phyloP scores from a whole-genome alignment of 768 basidiomycete species.

The Pleurotus sapidus region DNA sequence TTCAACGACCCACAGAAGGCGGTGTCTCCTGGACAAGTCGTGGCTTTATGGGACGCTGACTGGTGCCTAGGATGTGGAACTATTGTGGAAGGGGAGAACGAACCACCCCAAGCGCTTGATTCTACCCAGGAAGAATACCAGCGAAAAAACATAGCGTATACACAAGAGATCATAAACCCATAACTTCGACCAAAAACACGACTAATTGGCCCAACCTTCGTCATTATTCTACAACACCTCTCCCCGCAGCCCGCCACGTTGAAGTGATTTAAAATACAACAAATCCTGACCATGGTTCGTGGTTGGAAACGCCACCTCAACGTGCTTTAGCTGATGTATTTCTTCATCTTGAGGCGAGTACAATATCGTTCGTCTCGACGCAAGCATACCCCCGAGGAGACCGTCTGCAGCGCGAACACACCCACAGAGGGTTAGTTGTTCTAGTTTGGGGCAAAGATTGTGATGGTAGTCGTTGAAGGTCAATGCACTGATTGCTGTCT shows the following conservation, averaged over 20 bases:
- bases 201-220: background rate
- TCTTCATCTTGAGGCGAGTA: background rate
- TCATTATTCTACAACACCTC: background rate
- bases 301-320: slow-evolving; percentile 3
- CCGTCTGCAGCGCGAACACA: slow-evolving; percentile 1
- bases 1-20: slow-evolving; percentile 63
- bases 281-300: background rate
- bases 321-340: background rate
- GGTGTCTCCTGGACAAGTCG: slow-evolving; percentile 79
- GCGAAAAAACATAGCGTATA: background rate
- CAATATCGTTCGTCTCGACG: background rate
- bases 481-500: slow-evolving; percentile 1
- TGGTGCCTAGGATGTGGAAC: slow-evolving; percentile 86
- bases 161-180: background rate
- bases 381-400: background rate
- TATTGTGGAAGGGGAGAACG: slow-evolving; percentile 35
- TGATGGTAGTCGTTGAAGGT: background rate
- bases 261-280: background rate
- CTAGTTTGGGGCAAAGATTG: slow-evolving; percentile 2
- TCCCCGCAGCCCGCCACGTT: background rate
- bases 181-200: background rate
- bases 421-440: background rate
- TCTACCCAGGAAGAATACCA: background rate
- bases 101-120: background rate
- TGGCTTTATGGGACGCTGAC: slow-evolving; percentile 65